Base-by-base conservation (phyloP, 139 green algal species). In the Spirogloea muscicola region DNA sequence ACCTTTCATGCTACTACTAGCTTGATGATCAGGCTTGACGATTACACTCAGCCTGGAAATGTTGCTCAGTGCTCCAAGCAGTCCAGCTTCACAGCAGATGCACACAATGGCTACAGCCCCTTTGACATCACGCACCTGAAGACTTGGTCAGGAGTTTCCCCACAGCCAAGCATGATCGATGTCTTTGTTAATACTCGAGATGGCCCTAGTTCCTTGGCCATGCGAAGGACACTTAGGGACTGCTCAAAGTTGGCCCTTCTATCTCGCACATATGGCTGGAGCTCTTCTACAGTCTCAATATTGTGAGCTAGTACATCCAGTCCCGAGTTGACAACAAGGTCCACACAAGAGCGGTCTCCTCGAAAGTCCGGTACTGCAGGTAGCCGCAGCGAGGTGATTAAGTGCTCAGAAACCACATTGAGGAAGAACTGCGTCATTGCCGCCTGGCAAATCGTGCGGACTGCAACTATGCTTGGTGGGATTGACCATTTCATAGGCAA, bases 221-320 rank as follows among this genome's bases (percentile, higher is more conserved):
- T 64, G 41, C 58, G 42, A 77, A 99, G 86, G 63, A 94, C 89
- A 0, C 43, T 52, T 36, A 99, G 58, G 48, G 75, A 90, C 85
- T 99, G 95, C 41, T 85, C 65, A 91, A 93, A 98, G 67, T 68
- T 90, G 5, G 95, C 95, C 0, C 95, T 80, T 3, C 89, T 85
- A 75, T 98, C 93, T 2, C 93, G 87, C 58, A 96, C 92, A 1
- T 90, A 74, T 37, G 49, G 69, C 79, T 94, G 86, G 76, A 98
- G 86, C 40, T 88, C 66, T 16, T 91, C 55, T 36, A 98, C 94
- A 25, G 95, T 99, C 84, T 99, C 95, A 39, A 99, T 89, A 84
- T 99, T 99, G 89, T 99, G 95, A 0, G 95, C 95, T 86, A 94
- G 97, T 46, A 99, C 94, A 76, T 99, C 94, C 51, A 98, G 84